Evolutionary conservation across 768 basidiomycete genomes (phyloP).

Genomic region (Sutorius australiensis): DNA sequence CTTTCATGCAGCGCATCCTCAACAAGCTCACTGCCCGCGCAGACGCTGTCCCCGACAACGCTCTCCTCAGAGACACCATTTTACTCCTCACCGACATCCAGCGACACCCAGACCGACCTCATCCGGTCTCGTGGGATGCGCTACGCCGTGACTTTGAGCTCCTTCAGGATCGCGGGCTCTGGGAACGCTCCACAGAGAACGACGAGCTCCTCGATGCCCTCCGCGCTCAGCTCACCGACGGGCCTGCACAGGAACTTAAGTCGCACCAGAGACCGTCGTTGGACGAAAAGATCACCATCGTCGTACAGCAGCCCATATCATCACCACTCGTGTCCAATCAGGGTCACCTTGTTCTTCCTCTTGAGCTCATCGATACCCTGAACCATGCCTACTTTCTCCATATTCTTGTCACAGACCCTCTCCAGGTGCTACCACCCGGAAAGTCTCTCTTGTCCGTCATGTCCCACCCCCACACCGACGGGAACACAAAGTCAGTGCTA

Average conservation of each 20-base stretch:
- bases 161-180: constrained; percentile 24
- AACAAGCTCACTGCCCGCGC: constrained; percentile 18
- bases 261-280: not conserved
- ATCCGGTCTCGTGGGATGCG: constrained; percentile 22
- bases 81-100: constrained; percentile 19
- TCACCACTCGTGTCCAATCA: constrained; percentile 22
- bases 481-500: constrained; percentile 29
- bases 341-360: constrained; percentile 38
- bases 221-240: constrained; percentile 9
- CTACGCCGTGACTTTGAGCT: constrained; percentile 18
- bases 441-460: constrained; percentile 71
- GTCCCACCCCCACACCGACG: constrained; percentile 27
- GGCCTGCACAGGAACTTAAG: not conserved
- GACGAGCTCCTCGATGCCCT: constrained; percentile 27
- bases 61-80: constrained; percentile 23
- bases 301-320: constrained; percentile 3
- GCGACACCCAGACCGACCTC: constrained; percentile 16
- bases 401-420: constrained; percentile 59
- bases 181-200: constrained; percentile 26
- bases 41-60: constrained; percentile 6
- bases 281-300: constrained; percentile 14
- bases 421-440: constrained; percentile 59
- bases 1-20: constrained; percentile 28
- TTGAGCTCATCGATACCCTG: constrained; percentile 52
- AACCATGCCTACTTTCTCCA: constrained; percentile 66